These are phyloP conservation scores for Colletotrichum eremochloae DNA, from an alignment of 2,329 filamentous ascomycete species.

Conservation along the genomic window DNA sequence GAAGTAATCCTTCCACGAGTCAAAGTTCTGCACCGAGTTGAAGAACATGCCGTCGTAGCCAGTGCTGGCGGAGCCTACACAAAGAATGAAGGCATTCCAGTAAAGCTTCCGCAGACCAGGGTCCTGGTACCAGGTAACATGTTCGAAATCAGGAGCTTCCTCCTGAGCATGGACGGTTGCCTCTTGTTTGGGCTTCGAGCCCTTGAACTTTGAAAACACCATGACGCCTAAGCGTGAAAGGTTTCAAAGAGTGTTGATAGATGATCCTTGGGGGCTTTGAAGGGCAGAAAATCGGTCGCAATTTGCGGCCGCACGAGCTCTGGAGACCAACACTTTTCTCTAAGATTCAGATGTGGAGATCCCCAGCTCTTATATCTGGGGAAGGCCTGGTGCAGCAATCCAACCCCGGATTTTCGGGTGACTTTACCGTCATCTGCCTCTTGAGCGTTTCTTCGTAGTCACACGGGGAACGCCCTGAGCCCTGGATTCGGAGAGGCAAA, in stretches of 20 bases:
- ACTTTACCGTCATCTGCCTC: background rate
- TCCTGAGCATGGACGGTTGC: slow-evolving; percentile 51
- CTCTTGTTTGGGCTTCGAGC: slow-evolving; percentile 4
- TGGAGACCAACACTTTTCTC: background rate
- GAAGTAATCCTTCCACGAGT: slow-evolving; percentile 45
- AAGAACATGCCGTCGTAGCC: slow-evolving; percentile 60
- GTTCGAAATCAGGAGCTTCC: slow-evolving; percentile 62
- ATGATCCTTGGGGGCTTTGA: background rate
- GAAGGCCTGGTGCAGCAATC: background rate
- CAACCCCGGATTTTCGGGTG: slow-evolving; percentile 17
- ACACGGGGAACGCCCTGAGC: background rate
- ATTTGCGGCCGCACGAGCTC: background rate
- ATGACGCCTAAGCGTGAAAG: background rate
- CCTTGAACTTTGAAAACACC: slow-evolving; percentile 25
- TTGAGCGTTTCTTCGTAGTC: background rate
- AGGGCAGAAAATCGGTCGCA: background rate
- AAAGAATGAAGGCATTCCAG: slow-evolving; percentile 64
- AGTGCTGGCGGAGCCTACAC: slow-evolving; percentile 67
- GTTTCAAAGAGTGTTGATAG: no score
- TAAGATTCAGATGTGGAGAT: slow-evolving; percentile 1
- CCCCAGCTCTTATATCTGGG: slow-evolving; percentile 21
- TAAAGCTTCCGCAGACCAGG: slow-evolving; percentile 68
- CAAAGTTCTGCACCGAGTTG: slow-evolving; percentile 34
- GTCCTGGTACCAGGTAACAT: slow-evolving; percentile 65
- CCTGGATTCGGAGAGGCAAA: background rate